Evolutionary conservation across 139 green algal species (phyloP), one percentile per base, ranked within the genome.

Genomic region (Diplosphaera chodatii): DNA sequence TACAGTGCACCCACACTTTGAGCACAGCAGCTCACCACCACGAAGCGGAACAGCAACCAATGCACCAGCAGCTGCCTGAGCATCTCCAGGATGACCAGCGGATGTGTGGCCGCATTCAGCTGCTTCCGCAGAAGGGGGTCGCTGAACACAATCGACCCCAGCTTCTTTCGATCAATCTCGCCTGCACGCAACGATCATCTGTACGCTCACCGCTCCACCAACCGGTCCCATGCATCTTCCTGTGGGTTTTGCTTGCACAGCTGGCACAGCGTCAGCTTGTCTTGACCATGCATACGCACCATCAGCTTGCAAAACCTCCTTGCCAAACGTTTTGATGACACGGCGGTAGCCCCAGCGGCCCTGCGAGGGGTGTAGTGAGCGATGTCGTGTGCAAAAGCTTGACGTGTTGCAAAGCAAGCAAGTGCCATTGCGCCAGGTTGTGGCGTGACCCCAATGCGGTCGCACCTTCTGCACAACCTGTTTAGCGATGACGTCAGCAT

Each of bases 81-180:
- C 16, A 94, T 67, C 33, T 80, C 77, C n/a, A 87, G 0, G 1
- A 76, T 28, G 20, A 96, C 75, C 3, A 86, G 81, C 0, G 85
- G 68, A 69, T 96, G 90, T 0, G 88, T 93, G 4, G 89, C 89
- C 1, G 33, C 22, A 66, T 96, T 95, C 2, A 96, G 68, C 28
- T 79, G 80, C 21, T 69, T 55, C 1, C 91, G 82, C 1, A 78
- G 73, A 0, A 56, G 29, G 1, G 65, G 28, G 55, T 93, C 76
- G 15, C 13, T 33, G 68, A 96, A 96, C 6, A 91, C 78, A 21
- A 93, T n/a, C 1, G 40, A 21, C 0, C 78, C 87, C 27, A 96
- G 72, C 15, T 71, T 66, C 5, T 88, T 81, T 1, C 90, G 72
- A 71, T 96, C 82, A 0, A 96, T 40, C 30, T 86, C 75, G 0